These are phyloP conservation scores for Bassia scoparia DNA, from an alignment of 148 eudicot species.

Conservation along the genomic window DNA sequence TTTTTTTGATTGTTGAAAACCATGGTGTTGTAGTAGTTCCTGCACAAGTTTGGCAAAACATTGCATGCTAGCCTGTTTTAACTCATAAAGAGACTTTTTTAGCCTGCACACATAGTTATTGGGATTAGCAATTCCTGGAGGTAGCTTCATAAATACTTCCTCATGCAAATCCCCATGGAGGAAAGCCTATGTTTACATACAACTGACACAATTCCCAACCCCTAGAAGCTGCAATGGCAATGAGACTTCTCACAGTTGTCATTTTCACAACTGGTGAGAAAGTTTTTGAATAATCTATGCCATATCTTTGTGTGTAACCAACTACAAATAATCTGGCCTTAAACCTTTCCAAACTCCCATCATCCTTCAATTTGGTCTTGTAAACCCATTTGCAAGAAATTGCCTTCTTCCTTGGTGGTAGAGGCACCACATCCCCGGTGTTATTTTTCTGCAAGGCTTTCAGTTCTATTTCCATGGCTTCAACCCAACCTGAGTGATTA, in stretches of 20 bases:
- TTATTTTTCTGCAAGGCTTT: background rate
- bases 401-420: background rate
- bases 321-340: background rate
- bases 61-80: slow-evolving; percentile 12
- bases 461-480: background rate
- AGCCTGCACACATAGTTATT: background rate
- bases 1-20: background rate
- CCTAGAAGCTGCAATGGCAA: background rate
- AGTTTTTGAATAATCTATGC: background rate
- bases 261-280: slow-evolving; percentile 1
- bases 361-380: background rate
- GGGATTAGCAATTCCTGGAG: background rate
- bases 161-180: slow-evolving; percentile 6
- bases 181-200: slow-evolving; percentile 11
- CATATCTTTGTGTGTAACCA: background rate
- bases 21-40: background rate
- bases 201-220: background rate
- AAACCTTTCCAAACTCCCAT: background rate
- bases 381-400: background rate
- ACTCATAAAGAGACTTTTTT: slow-evolving; percentile 4
- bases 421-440: background rate
- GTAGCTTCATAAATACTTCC: background rate
- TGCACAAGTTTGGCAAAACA: slow-evolving; percentile 2
- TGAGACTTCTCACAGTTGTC: background rate
- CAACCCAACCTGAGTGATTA: background rate